phyloP scores from a whole-genome alignment of 2,329 filamentous ascomycete species.

The Xylariaceae sp. region DNA sequence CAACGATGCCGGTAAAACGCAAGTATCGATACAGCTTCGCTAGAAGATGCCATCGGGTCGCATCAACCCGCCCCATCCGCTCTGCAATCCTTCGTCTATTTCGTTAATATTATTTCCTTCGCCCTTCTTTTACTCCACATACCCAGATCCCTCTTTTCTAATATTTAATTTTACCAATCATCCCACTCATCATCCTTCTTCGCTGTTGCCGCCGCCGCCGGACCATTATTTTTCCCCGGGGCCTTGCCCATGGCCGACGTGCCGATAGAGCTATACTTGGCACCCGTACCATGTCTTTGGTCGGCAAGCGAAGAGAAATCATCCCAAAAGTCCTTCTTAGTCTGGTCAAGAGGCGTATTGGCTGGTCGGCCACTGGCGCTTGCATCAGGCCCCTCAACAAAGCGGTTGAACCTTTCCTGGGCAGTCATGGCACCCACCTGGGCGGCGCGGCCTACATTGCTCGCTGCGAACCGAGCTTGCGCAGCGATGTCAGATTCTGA shows the following conservation, averaged over 20 bases:
- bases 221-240: constrained; percentile 31
- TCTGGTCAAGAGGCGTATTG: constrained; percentile 46
- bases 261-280: constrained; percentile 46
- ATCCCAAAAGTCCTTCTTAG: constrained; percentile 86
- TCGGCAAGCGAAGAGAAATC: constrained; percentile 70
- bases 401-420: constrained; percentile 73
- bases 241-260: constrained; percentile 56
- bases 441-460: constrained; percentile 61
- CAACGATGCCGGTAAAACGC: constrained; percentile 9
- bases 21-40: constrained; percentile 4
- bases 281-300: constrained; percentile 39
- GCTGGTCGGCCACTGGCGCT: constrained; percentile 29
- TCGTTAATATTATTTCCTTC: neutral
- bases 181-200: constrained; percentile 58
- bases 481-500: constrained; percentile 73
- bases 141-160: neutral
- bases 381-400: constrained; percentile 68
- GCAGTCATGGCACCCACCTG: constrained; percentile 67
- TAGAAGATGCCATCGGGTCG: constrained; percentile 21
- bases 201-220: constrained; percentile 33
- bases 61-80: constrained; percentile 45
- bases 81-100: neutral
- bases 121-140: neutral
- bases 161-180: constrained; percentile 45
- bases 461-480: constrained; percentile 56